Conservation (phyloP, 2,329 filamentous ascomycete species). For the Cladorrhinum sp. region DNA sequence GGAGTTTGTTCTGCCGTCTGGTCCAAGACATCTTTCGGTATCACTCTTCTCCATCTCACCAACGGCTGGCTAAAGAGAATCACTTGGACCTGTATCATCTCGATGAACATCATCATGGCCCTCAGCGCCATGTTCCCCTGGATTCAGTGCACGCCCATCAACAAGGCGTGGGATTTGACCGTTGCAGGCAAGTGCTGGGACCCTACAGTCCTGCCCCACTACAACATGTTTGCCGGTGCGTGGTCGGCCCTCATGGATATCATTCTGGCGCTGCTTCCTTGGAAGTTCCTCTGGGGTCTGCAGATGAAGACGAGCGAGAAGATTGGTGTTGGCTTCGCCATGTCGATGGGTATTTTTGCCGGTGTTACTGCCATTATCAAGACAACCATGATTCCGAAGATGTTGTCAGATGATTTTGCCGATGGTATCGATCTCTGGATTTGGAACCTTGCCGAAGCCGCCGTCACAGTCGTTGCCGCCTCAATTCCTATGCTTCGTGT, state of each 20-base stretch:
- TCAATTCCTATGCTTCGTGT: constrained; percentile 19
- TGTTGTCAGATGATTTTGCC: constrained; percentile 20
- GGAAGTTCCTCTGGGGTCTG: constrained; percentile 31
- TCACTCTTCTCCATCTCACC: constrained; percentile 36
- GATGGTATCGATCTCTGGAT: constrained; percentile 12
- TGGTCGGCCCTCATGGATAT: constrained; percentile 32
- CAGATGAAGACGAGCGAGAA: constrained; percentile 33
- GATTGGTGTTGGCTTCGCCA: constrained; percentile 32
- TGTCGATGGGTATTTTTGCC: constrained; percentile 33
- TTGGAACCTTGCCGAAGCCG: constrained; percentile 13
- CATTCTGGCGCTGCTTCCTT: constrained; percentile 31
- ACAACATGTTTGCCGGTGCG: constrained; percentile 24
- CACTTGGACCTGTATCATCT: constrained; percentile 33
- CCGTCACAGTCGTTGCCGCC: constrained; percentile 14
- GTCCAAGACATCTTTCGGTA: constrained; percentile 40
- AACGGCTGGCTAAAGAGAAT: constrained; percentile 27
- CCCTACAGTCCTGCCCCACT: constrained; percentile 22
- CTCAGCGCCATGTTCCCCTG: constrained; percentile 30
- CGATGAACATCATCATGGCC: constrained; percentile 31
- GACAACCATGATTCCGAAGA: constrained; percentile 14
- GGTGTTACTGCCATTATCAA: constrained; percentile 19
- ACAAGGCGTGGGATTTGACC: constrained; percentile 27
- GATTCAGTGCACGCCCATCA: constrained; percentile 27
- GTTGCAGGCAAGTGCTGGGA: constrained; percentile 28
- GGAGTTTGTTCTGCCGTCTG: constrained; percentile 33